Conservation (phyloP, 768 basidiomycete species). For the Boletales sp. region DNA sequence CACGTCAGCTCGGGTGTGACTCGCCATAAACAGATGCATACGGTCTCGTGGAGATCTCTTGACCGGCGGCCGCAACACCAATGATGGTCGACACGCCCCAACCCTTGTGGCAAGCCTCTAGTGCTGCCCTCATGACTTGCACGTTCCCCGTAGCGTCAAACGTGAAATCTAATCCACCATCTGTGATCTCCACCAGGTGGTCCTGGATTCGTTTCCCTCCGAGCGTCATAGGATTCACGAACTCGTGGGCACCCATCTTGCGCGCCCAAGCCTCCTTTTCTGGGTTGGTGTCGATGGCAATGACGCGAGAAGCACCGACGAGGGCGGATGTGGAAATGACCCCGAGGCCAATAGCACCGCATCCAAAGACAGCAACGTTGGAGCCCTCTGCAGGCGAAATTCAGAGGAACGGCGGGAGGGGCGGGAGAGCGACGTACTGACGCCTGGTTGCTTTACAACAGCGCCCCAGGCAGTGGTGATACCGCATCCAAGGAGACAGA, state of each 20-base stretch:
- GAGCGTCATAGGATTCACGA: slow-evolving; percentile 76
- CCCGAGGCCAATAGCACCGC: slow-evolving; percentile 94
- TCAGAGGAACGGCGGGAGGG: background rate
- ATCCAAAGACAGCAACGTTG: slow-evolving; percentile 91
- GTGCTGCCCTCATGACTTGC: slow-evolving; percentile 89
- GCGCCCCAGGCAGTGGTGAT: slow-evolving; percentile 99
- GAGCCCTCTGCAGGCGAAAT: slow-evolving; percentile 57
- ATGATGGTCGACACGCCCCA: slow-evolving; percentile 98
- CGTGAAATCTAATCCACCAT: slow-evolving; percentile 95
- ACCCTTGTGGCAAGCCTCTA: slow-evolving; percentile 99
- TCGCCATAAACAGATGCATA: slow-evolving; percentile 34
- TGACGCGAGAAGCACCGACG: slow-evolving; percentile 83
- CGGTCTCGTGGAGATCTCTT: slow-evolving; percentile 91
- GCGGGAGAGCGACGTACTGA: slow-evolving; percentile 47
- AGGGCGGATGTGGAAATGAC: slow-evolving; percentile 76
- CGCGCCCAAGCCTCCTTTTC: slow-evolving; percentile 83
- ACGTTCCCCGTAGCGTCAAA: slow-evolving; percentile 98
- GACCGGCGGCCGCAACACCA: slow-evolving; percentile 95
- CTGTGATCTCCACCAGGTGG: slow-evolving; percentile 85
- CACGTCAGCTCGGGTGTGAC: slow-evolving; percentile 3
- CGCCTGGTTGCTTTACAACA: slow-evolving; percentile 85
- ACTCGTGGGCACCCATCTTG: slow-evolving; percentile 94
- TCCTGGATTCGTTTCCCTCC: slow-evolving; percentile 88
- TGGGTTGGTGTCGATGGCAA: slow-evolving; percentile 89
- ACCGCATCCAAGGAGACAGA: slow-evolving; percentile 95